Base-by-base conservation (phyloP, 1,139 yeast species). In the Saccharomycopsis hybrid region DNA sequence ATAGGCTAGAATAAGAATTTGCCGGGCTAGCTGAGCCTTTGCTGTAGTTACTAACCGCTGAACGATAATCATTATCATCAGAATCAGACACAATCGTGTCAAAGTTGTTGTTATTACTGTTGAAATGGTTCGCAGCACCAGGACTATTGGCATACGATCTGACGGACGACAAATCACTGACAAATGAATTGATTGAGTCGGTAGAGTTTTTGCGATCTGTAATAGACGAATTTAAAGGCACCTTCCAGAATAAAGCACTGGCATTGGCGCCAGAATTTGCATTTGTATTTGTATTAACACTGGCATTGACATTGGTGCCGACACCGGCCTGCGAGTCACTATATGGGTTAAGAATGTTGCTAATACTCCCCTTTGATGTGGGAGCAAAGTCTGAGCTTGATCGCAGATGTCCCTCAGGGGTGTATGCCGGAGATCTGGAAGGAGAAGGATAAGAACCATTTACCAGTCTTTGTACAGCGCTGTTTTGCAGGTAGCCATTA, bases 181-280 rank as follows among this genome's bases (percentile, higher is more conserved):
- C 41, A 35, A 46, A 44, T 5, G 50, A 46, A 29, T 46, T 46
- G 7, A 52, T 28, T 7, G 51, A 47, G 31, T 52, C 55, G 2
- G 45, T 24, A 2, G 50, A 46, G 29, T 43, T 41, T 30, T 40
- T 40, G 9, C 54, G 30, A 30, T 43, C 35, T 5, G 43, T 11
- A 24, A 44, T 40, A 28, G 42, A 41, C 4, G 49, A 43, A 8
- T 37, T 5, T 27, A 33, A 48, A 3, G 52, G 54, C 11, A 49
- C 52, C 41, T 53, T 53, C 54, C 51, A 43, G 40, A 50, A 43
- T 9, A 45, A 27, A 35, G 29, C 18, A 31, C 9, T 27, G 9
- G 45, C 38, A 27, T 8, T n/a, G 11, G 32, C 39, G 9, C 37
- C 43, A 4, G 36, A 27, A 30, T 29, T 25, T 18, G 38, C 7